Evolutionary conservation across 768 basidiomycete species (phyloP).

Genomic region (Trametes maxima): DNA sequence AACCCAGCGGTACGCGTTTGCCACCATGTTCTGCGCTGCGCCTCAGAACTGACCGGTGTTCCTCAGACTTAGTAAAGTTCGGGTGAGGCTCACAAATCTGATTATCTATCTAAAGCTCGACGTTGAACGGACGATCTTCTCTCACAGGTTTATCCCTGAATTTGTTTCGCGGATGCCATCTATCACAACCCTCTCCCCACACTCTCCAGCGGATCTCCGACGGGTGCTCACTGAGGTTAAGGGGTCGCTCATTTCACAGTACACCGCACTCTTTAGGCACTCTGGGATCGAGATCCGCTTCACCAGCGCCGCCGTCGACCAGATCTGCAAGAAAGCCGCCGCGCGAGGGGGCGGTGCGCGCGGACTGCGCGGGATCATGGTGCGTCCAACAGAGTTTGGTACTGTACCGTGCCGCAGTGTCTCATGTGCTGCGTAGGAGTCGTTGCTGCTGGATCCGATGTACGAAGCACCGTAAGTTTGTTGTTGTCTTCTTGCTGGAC

Average conservation of each 20-base stretch:
- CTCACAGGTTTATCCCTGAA: conserved; percentile 86
- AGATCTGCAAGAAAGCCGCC: conserved; percentile 77
- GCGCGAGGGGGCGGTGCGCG: conserved; percentile 89
- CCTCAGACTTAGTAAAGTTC: conserved; percentile 78
- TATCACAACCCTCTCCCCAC: conserved; percentile 79
- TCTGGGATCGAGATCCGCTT: conserved; percentile 88
- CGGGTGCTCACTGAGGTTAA: conserved; percentile 92
- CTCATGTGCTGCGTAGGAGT: conserved; percentile 54
- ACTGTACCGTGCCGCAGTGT: background rate
- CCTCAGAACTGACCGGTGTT: background rate
- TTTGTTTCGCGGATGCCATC: conserved; percentile 93
- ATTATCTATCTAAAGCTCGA: no score
- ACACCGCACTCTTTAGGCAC: conserved; percentile 79
- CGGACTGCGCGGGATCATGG: conserved; percentile 89
- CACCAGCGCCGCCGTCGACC: conserved; percentile 76
- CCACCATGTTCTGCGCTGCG: background rate
- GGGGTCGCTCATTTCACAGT: conserved; percentile 90
- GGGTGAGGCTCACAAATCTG: conserved; percentile 48
- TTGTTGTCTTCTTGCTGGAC: conserved; percentile 6
- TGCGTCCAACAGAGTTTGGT: conserved; percentile 30
- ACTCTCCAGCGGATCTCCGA: conserved; percentile 80
- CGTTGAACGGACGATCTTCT: background rate
- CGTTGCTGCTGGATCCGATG: conserved; percentile 85
- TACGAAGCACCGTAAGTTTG: conserved; percentile 83
- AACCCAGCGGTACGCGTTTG: conserved; percentile 57